A percentile compares a stretch with the other conserved stretches of the same genome.
Evolutionary conservation across 192 early-diverging fungal species (phyloP).

Genomic region (Coemansia sp.): DNA sequence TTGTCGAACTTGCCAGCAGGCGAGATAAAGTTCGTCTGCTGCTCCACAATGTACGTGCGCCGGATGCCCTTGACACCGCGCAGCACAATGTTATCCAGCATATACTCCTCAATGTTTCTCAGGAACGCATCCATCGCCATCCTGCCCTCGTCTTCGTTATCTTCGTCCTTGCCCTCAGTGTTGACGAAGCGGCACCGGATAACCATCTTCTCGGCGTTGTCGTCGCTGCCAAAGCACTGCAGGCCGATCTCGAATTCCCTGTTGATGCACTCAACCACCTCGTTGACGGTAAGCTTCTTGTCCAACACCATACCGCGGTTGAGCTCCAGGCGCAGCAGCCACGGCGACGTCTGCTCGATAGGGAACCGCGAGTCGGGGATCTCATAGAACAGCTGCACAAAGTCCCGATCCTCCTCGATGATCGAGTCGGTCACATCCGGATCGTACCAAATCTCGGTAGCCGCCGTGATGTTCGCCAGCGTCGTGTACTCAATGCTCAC

Average conservation of each 20-base stretch:
- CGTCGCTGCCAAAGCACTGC: slow-evolving; percentile 84
- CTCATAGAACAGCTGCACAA: slow-evolving; percentile 84
- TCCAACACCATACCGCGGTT: slow-evolving; percentile 86
- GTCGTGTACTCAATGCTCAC: slow-evolving; percentile 91
- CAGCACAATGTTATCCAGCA: slow-evolving; percentile 86
- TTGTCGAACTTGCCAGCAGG: slow-evolving; percentile 67
- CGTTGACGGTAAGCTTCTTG: slow-evolving; percentile 85
- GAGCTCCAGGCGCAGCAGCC: slow-evolving; percentile 78
- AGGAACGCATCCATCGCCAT: slow-evolving; percentile 90
- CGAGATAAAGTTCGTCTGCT: slow-evolving; percentile 45
- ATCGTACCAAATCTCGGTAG: slow-evolving; percentile 96
- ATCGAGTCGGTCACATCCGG: slow-evolving; percentile 82
- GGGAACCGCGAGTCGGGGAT: slow-evolving; percentile 79
- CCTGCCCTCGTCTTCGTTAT: slow-evolving; percentile 59
- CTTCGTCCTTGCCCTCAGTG: slow-evolving; percentile 62
- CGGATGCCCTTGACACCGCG: slow-evolving; percentile 87
- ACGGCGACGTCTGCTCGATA: slow-evolving; percentile 67
- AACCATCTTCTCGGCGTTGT: slow-evolving; percentile 87
- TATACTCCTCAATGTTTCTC: slow-evolving; percentile 80
- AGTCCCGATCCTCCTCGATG: slow-evolving; percentile 87
- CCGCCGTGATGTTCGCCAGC: slow-evolving; percentile 78
- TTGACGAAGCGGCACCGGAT: slow-evolving; percentile 86
- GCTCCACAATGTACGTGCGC: slow-evolving; percentile 70
- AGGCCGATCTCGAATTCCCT: slow-evolving; percentile 81
- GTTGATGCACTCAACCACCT: slow-evolving; percentile 78